phyloP scores from a whole-genome alignment of 2,329 filamentous ascomycete species.

The Aspergillus pseudoterreus region DNA sequence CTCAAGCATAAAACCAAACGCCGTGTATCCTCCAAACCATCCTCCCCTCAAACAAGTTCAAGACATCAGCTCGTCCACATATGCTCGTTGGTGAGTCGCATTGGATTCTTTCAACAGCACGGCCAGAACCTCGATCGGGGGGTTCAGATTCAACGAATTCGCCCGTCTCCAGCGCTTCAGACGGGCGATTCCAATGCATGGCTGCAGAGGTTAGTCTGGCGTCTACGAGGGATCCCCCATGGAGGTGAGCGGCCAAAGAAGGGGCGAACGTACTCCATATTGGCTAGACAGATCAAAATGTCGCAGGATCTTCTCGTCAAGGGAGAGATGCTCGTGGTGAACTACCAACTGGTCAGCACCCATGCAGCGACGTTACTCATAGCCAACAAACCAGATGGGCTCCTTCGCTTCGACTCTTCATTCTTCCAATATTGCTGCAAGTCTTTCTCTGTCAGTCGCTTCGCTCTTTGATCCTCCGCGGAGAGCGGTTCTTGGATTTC shows the following conservation, averaged over 20 bases:
- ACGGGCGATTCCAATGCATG: constrained; percentile 79
- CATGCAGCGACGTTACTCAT: too few relatives aligned
- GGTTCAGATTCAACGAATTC: constrained; percentile 73
- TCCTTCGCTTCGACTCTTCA: constrained; percentile 65
- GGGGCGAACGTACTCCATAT: constrained; percentile 71
- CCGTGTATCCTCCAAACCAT: neutral
- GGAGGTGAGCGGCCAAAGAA: neutral
- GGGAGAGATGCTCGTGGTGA: constrained; percentile 69
- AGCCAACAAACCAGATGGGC: constrained; percentile 48
- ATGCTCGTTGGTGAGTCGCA: constrained; percentile 56
- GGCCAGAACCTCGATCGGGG: constrained; percentile 84
- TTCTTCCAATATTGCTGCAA: constrained; percentile 74
- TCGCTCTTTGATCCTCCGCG: constrained; percentile 47
- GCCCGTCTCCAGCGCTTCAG: constrained; percentile 86
- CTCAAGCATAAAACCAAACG: too few relatives aligned
- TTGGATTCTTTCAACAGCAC: constrained; percentile 66
- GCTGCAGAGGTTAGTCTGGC: constrained; percentile 50
- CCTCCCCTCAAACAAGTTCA: constrained; percentile 12
- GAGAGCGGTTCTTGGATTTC: constrained; percentile 33
- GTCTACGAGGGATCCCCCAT: neutral
- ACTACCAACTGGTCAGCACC: constrained; percentile 41
- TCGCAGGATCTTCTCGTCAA: constrained; percentile 80
- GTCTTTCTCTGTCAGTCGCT: constrained; percentile 62
- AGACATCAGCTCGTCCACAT: constrained; percentile 49
- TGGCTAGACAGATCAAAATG: constrained; percentile 91